Conservation (phyloP, 257 asterid species). For the Ajuga chamaepitys region DNA sequence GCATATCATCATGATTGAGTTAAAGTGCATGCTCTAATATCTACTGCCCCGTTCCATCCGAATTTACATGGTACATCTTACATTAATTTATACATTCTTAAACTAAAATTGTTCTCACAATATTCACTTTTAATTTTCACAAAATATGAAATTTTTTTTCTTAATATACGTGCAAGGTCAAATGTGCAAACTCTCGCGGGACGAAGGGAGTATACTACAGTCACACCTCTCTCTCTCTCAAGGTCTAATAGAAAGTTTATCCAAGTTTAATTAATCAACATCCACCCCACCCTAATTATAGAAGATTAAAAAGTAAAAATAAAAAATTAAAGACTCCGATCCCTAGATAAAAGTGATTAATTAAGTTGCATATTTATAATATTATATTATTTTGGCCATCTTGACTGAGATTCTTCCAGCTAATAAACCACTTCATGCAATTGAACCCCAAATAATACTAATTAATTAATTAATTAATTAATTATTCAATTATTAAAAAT, state of each 20-base stretch:
- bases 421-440: conserved; percentile 19
- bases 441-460: not conserved
- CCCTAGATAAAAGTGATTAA: conserved; percentile 13
- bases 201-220: too few species aligned
- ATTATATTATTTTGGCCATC: conserved; percentile 1
- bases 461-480: not conserved
- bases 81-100: too few species aligned
- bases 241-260: not conserved
- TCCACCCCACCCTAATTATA: not conserved
- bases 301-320: not conserved
- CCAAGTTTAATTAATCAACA: not conserved
- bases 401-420: conserved; percentile 32
- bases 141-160: too few species aligned
- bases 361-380: not conserved
- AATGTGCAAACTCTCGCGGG: too few species aligned
- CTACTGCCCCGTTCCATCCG: too few species aligned
- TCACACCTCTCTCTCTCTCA: not conserved
- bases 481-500: too few species aligned
- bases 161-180: too few species aligned
- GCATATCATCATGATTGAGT: conserved; percentile 2
- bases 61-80: too few species aligned
- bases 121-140: too few species aligned
- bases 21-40: conserved; percentile 1
- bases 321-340: not conserved
- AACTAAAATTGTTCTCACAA: too few species aligned